Evolutionary conservation across 2,329 filamentous ascomycete species (phyloP).

Genomic region (Chaetomiaceae sp.): DNA sequence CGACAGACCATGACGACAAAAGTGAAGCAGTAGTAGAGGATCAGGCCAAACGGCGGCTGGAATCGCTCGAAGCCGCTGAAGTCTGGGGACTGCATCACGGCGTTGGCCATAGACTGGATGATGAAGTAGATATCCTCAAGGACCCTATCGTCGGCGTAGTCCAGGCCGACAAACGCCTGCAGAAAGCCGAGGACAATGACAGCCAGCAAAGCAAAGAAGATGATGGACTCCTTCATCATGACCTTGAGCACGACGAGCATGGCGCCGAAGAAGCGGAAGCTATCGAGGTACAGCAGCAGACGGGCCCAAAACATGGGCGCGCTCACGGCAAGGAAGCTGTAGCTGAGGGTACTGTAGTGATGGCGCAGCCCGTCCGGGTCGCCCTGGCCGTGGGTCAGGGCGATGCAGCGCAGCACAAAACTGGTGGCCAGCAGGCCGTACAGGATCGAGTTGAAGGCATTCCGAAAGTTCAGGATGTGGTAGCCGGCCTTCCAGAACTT

Average conservation of each 20-base stretch:
- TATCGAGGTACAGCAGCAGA: constrained; percentile 86
- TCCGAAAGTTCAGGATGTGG: constrained; percentile 93
- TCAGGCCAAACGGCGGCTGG: constrained; percentile 84
- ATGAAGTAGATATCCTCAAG: constrained; percentile 67
- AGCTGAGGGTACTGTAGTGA: constrained; percentile 72
- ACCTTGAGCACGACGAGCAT: constrained; percentile 97
- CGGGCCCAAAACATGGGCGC: constrained; percentile 97
- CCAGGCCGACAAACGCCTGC: constrained; percentile 89
- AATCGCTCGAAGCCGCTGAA: constrained; percentile 86
- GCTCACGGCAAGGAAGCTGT: constrained; percentile 88
- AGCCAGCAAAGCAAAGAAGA: constrained; percentile 87
- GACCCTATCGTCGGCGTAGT: constrained; percentile 68
- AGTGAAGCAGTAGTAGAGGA: constrained; percentile 96
- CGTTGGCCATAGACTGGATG: constrained; percentile 76
- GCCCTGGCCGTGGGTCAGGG: constrained; percentile 54
- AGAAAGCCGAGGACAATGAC: constrained; percentile 83
- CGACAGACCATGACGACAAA: constrained; percentile 83
- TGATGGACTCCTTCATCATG: constrained; percentile 89
- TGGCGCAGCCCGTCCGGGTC: constrained; percentile 45
- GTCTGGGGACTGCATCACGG: constrained; percentile 85
- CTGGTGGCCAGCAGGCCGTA: constrained; percentile 75
- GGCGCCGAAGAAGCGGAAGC: constrained; percentile 90
- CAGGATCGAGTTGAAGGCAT: constrained; percentile 81
- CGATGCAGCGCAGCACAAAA: constrained; percentile 72
- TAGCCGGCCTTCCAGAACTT: constrained; percentile 94